Percentiles rank a stretch among this genome's conserved stretches.
phyloP scores from a whole-genome alignment of 108 stramenopile species.

The Asterionellopsis glacialis region DNA sequence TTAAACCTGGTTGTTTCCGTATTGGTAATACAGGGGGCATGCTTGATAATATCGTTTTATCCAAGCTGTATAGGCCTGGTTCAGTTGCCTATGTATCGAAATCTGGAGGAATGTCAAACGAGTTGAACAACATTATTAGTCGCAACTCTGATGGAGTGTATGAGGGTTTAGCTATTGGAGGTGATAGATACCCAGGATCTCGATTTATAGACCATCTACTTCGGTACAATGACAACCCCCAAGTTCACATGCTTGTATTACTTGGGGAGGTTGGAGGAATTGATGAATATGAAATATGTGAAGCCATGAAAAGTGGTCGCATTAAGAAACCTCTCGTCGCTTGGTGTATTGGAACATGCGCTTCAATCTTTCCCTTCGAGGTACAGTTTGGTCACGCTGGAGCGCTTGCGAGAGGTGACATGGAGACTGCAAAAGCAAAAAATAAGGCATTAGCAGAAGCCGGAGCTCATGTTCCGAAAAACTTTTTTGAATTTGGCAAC shows the following conservation, averaged over 20 bases:
- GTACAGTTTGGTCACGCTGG: conserved; percentile 94
- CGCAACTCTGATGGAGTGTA: conserved; percentile 84
- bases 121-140: conserved; percentile 89
- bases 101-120: conserved; percentile 89
- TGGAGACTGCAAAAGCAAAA: conserved; percentile 85
- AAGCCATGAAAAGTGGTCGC: conserved; percentile 75
- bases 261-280: conserved; percentile 89
- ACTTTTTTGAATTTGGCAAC: conserved; percentile 80
- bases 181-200: conserved; percentile 88
- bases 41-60: conserved; percentile 91
- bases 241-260: conserved; percentile 77
- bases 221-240: conserved; percentile 87
- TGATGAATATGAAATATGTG: conserved; percentile 92
- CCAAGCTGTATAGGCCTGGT: conserved; percentile 79
- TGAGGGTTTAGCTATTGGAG: conserved; percentile 91
- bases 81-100: conserved; percentile 89
- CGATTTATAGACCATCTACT: conserved; percentile 86
- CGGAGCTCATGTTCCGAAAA: conserved; percentile 77
- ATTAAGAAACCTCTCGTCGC: conserved; percentile 87
- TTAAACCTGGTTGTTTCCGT: conserved; percentile 90
- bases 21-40: conserved; percentile 95
- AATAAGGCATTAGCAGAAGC: conserved; percentile 72
- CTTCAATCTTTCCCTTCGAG: conserved; percentile 86
- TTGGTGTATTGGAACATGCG: conserved; percentile 93
- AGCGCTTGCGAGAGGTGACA: conserved; percentile 72